Percentiles rank a stretch among this genome's conserved stretches.
Conservation (phyloP, 2,329 filamentous ascomycete species). For the Cryphonectria nitschkei region DNA sequence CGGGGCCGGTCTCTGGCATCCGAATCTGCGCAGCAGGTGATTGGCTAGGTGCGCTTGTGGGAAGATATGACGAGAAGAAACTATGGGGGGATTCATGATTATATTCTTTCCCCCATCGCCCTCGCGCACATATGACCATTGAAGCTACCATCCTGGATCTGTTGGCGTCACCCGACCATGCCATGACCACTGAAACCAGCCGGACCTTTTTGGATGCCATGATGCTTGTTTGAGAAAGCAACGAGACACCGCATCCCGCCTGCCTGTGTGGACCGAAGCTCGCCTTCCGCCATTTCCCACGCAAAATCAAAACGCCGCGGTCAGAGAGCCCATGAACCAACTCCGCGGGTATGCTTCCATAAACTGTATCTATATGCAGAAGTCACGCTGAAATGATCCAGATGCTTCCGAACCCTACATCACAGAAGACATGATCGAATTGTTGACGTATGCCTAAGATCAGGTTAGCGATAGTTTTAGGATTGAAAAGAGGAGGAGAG, state of each 20-base stretch:
- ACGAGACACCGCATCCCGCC: conserved; percentile 10
- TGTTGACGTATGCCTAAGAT: conserved; percentile 78
- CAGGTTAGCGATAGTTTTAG: conserved; percentile 30
- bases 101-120: conserved; percentile 10
- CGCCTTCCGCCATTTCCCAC: conserved; percentile 13
- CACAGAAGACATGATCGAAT: conserved; percentile 76
- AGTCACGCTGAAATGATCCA: conserved; percentile 18
- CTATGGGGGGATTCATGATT: conserved; percentile 47
- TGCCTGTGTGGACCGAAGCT: conserved; percentile 8
- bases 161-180: conserved; percentile 7
- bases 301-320: conserved; percentile 26
- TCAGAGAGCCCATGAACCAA: conserved; percentile 22
- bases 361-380: conserved; percentile 25
- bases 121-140: background rate
- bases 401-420: conserved; percentile 54
- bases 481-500: background rate
- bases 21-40: conserved; percentile 62
- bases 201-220: conserved; percentile 12
- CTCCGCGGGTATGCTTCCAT: conserved; percentile 28
- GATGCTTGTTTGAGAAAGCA: conserved; percentile 17
- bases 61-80: conserved; percentile 49
- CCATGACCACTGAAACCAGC: conserved; percentile 6
- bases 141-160: conserved; percentile 18
- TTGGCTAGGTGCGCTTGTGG: conserved; percentile 65
- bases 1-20: conserved; percentile 52